Base-by-base conservation (phyloP, 495 filamentous ascomycete species). In the Filosporella fistucella region DNA sequence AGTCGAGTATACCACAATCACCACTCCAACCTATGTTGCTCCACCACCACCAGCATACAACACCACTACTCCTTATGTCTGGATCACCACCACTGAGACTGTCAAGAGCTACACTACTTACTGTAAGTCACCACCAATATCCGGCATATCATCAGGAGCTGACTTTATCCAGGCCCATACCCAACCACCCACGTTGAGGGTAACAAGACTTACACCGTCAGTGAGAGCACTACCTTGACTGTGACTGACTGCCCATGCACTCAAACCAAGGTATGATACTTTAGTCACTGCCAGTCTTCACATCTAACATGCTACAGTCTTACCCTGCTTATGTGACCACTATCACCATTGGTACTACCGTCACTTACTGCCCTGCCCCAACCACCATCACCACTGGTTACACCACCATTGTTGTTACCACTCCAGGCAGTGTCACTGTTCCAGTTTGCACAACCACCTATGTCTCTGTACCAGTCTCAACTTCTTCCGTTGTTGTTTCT, bases 61-160 rank as follows among this genome's bases (percentile, higher is more conserved):
- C 36, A 38, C 52, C 25, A 40, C 23, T 32, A 36, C 44, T 37
- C 40, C 40, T 36, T 42, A 41, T 1, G 32, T 56, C 37, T 56
- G 60, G 47, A 60, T 42, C 40, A 64, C 62, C 18, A 71, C 72
- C 59, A 85, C 79, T 36, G 76, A 84, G 63, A 66, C 76, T 22
- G 74, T 86, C 51, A 80, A 75, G 26, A 59, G 68, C 24, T 79
- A 74, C 69, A 80, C 75, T 61, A 86, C 84, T 58, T 84, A 71
- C 73, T 86, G 84, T 75, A 76, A 80, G 10, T 60, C 65, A 56
- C 60, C 81, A 30, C 8, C n/a, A 8, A 8, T 8, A 8, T n/a
- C n/a, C 8, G 28, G 28, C 8, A 8, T 8, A 8, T n/a, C 28
- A n/a, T 8, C 8, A 8, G n/a, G 8, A n/a, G 28, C 28, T 30